Percentiles rank a stretch among this genome's conserved stretches.
phyloP scores from a whole-genome alignment of 2,329 filamentous ascomycete genomes.

The Talaromyces verruculosus region DNA sequence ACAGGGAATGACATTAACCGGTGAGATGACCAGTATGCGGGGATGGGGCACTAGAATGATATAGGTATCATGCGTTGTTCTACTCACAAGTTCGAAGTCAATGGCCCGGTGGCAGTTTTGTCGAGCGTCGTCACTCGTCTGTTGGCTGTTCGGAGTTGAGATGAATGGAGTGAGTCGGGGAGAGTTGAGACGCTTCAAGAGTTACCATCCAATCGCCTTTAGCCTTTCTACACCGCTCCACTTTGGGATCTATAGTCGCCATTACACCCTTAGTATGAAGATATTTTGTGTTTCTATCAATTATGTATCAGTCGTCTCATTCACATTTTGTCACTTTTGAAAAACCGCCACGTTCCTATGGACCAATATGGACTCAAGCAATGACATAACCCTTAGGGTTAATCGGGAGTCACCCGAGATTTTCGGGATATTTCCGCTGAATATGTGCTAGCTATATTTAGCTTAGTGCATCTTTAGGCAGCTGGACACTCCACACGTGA shows the following conservation, averaged over 20 bases:
- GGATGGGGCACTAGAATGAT: background rate
- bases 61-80: background rate
- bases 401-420: background rate
- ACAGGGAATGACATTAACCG: slow-evolving; percentile 2
- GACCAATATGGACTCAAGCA: background rate
- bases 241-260: background rate
- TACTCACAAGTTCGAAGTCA: background rate
- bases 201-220: background rate
- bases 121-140: background rate
- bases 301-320: background rate
- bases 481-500: background rate
- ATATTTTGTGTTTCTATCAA: background rate
- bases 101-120: background rate
- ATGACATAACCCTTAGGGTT: background rate
- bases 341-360: background rate
- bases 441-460: background rate
- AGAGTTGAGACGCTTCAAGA: slow-evolving; percentile 5
- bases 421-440: background rate
- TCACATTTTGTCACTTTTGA: background rate
- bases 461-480: background rate
- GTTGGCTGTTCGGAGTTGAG: background rate
- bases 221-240: slow-evolving; percentile 1
- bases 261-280: background rate
- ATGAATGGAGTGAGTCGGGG: background rate
- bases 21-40: background rate